Evolutionary conservation across 192 early-diverging fungal genomes (phyloP).

Genomic region (Radiomyces spectabilis): DNA sequence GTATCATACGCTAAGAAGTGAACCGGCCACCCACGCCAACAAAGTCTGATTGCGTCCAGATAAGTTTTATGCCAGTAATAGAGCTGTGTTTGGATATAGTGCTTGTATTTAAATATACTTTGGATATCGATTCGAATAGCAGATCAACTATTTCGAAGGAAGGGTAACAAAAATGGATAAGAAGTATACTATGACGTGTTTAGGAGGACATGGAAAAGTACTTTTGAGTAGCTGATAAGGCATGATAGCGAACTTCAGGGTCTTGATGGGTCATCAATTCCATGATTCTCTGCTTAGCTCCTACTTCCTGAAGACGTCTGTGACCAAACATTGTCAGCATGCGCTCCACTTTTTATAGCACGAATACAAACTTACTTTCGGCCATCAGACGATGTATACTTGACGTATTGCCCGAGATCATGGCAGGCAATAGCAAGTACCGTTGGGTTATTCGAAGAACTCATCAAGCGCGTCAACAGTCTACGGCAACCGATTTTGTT

Average conservation of each 20-base stretch:
- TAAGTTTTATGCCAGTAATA: too few species aligned
- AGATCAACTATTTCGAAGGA: too few species aligned
- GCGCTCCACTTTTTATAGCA: not conserved
- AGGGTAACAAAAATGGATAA: too few species aligned
- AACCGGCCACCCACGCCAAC: too few species aligned
- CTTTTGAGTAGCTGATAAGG: constrained; percentile 86
- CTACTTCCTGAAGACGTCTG: constrained; percentile 53
- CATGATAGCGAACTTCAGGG: constrained; percentile 89
- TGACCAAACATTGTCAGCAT: not conserved
- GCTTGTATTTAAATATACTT: too few species aligned
- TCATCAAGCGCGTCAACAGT: constrained; percentile 49
- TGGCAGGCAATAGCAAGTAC: constrained; percentile 87
- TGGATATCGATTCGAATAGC: too few species aligned
- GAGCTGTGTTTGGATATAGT: too few species aligned
- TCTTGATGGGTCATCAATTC: constrained; percentile 90
- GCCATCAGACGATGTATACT: constrained; percentile 69
- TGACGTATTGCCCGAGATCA: constrained; percentile 92
- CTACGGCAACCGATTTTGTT: constrained; percentile 23
- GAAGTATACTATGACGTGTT: not conserved
- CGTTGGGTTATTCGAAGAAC: constrained; percentile 44
- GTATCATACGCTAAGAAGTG: not conserved
- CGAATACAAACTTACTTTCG: constrained; percentile 56
- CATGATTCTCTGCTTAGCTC: constrained; percentile 93
- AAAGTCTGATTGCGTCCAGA: too few species aligned
- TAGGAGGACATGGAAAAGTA: constrained; percentile 22